These are phyloP conservation scores for Trypanosoma cruzi DNA, from an alignment of 208 protist species.

Conservation along the genomic window DNA sequence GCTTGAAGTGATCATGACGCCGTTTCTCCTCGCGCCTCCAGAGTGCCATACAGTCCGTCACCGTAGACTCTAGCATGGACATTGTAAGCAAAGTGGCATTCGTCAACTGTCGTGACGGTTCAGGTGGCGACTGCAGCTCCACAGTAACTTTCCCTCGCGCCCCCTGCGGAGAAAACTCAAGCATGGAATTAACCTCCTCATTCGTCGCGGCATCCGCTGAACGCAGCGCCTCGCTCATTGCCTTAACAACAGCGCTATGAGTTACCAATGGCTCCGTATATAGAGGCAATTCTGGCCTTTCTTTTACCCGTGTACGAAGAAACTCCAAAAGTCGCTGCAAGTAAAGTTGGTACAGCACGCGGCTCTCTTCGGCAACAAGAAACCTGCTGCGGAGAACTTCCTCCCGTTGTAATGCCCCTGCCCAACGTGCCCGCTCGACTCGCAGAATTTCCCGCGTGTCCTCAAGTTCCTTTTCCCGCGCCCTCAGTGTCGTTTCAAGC, in stretches of 20 bases:
- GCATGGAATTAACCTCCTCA: background rate
- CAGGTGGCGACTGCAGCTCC: background rate
- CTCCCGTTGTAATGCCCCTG: conserved; percentile 18
- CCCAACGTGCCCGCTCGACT: conserved; percentile 7
- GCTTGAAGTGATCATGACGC: conserved; percentile 4
- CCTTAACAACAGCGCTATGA: conserved; percentile 9
- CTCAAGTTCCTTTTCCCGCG: conserved; percentile 12
- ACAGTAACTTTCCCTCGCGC: background rate
- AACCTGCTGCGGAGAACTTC: conserved; percentile 15
- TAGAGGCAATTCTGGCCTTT: background rate
- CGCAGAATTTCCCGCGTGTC: conserved; percentile 19
- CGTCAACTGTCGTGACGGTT: conserved; percentile 3
- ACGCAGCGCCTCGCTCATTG: conserved; percentile 3
- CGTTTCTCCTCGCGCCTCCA: conserved; percentile 4
- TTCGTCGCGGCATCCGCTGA: conserved; percentile 3
- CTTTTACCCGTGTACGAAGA: conserved; percentile 4
- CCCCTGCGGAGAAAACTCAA: conserved; percentile 5
- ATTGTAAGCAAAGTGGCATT: conserved; percentile 24
- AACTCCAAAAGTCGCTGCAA: conserved; percentile 18
- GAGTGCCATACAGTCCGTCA: conserved; percentile 13
- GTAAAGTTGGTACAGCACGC: conserved; percentile 19
- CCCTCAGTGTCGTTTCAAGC: conserved; percentile 10
- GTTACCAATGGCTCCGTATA: conserved; percentile 4
- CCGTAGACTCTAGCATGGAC: conserved; percentile 18
- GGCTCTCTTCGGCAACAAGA: conserved; percentile 21